These are phyloP conservation scores for Pezicula neosporulosa DNA, from an alignment of 2,329 filamentous ascomycete species.

Conservation along the genomic window DNA sequence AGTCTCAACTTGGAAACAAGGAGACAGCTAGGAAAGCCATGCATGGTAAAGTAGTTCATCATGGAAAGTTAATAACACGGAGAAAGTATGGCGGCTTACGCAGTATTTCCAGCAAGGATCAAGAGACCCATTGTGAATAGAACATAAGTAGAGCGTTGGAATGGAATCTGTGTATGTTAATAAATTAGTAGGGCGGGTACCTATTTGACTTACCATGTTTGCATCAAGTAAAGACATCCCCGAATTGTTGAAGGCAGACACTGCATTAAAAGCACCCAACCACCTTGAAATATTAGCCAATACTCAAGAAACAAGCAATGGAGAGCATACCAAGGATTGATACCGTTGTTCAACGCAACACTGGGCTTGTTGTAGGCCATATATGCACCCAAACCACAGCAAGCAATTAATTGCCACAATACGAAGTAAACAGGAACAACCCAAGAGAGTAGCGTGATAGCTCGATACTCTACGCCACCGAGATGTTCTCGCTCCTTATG, in stretches of 20 bases:
- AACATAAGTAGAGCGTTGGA: slow-evolving; percentile 35
- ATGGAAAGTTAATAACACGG: slow-evolving; percentile 34
- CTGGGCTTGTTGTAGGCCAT: slow-evolving; percentile 48
- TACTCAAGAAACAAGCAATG: not conserved
- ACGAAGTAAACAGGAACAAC: slow-evolving; percentile 59
- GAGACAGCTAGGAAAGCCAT: slow-evolving; percentile 81
- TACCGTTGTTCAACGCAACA: slow-evolving; percentile 48
- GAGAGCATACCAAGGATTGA: slow-evolving; percentile 50
- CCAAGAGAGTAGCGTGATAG: slow-evolving; percentile 54
- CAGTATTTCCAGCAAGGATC: slow-evolving; percentile 63
- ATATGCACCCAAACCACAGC: slow-evolving; percentile 59
- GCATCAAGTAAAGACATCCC: slow-evolving; percentile 65
- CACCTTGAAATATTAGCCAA: slow-evolving; percentile 34
- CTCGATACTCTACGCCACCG: slow-evolving; percentile 62
- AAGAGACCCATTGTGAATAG: slow-evolving; percentile 49
- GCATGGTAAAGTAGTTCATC: slow-evolving; percentile 83
- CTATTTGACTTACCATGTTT: slow-evolving; percentile 47
- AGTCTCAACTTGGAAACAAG: slow-evolving; percentile 31
- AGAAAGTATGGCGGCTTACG: slow-evolving; percentile 22
- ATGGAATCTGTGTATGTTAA: slow-evolving; percentile 30
- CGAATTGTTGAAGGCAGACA: slow-evolving; percentile 69
- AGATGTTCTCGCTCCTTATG: slow-evolving; percentile 52
- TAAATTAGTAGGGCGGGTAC: slow-evolving; percentile 10
- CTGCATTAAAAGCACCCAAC: slow-evolving; percentile 64
- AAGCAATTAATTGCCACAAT: slow-evolving; percentile 55